Evolutionary conservation across 2,329 filamentous ascomycete genomes (phyloP), one percentile per base, ranked within the genome.

Genomic region (Coccinonectria pachysandricola): DNA sequence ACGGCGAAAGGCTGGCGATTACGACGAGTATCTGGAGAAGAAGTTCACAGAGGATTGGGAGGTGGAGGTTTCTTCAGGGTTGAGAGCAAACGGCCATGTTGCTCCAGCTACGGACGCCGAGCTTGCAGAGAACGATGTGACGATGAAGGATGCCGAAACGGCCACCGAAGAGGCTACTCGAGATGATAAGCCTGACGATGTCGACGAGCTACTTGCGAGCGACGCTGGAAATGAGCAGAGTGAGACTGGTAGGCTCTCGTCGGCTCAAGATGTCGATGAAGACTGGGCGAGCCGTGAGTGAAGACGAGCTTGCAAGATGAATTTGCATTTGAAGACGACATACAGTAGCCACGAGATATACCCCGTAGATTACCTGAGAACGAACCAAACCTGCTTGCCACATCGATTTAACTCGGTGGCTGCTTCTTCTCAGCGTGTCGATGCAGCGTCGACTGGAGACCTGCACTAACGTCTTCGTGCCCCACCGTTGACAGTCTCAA

Each of bases 11-110:
- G 43, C 51, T 1, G 70, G 70, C 4, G 53, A 63, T 2, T 74
- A 69, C 33, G 60, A 71, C 31, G 57, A 59, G 4, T 62, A 57
- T 26, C 48, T 68, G 15, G 46, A 54, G 7, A 40, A 48, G 3
- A 58, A 58, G 27, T 66, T 73, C 30, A 52, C 60, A 39, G 45
- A 55, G 3, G 60, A 62, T 14, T 74, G 68, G 68, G 56, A 46
- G 0, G 52, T 60, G 6, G 39, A 56, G 27, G 36, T 67, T 24
- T 61, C 61, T 0, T 43, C 43, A 9, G 48, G 45, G 16, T 37
- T 52, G 32, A 48, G 41, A 32, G 37, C 42, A 12, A 28, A 19
- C n/a, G 30, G 26, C n/a, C n/a, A n/a, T n/a, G n/a, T n/a, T n/a
- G n/a, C n/a, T n/a, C n/a, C n/a, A 24, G 26, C 14, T n/a, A 10